These are phyloP conservation scores for Teratosphaeria pseudoeucalypti DNA, from an alignment of 2,329 filamentous ascomycete genomes.

Conservation along the genomic window DNA sequence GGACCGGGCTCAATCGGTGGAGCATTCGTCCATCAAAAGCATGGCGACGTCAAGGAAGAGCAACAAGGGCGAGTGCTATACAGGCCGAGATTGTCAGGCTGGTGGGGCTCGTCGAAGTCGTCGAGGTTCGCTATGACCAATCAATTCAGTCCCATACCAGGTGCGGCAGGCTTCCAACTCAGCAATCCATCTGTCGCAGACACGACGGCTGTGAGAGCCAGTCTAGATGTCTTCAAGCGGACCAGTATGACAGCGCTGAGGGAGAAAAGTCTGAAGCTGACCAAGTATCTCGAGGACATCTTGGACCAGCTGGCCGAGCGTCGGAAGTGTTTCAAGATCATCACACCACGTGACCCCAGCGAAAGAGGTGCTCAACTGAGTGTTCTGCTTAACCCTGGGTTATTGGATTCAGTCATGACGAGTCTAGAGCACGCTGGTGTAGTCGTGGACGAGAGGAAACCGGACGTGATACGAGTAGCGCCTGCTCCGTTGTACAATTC, in stretches of 20 bases:
- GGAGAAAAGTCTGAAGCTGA: constrained; percentile 61
- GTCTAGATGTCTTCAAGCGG: constrained; percentile 62
- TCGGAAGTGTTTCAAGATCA: constrained; percentile 34
- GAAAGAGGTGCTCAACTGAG: constrained; percentile 73
- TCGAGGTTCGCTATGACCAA: constrained; percentile 78
- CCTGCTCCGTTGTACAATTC: constrained; percentile 77
- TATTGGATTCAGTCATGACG: constrained; percentile 58
- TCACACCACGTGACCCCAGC: constrained; percentile 59
- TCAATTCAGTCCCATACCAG: constrained; percentile 62
- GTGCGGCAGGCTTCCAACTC: constrained; percentile 74
- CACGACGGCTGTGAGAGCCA: constrained; percentile 61
- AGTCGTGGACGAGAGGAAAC: constrained; percentile 73
- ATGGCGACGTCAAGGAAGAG: constrained; percentile 45
- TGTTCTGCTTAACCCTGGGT: constrained; percentile 54
- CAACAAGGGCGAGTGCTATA: constrained; percentile 33
- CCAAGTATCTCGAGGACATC: constrained; percentile 64
- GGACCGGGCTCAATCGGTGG: constrained; percentile 75
- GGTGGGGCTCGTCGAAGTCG: constrained; percentile 75
- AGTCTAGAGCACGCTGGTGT: constrained; percentile 59
- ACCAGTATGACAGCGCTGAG: constrained; percentile 61
- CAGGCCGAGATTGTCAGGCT: constrained; percentile 61
- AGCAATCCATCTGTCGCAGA: constrained; percentile 75
- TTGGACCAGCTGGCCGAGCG: constrained; percentile 30
- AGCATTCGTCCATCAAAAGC: constrained; percentile 67
- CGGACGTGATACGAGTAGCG: constrained; percentile 73